Evolutionary conservation across 2,329 filamentous ascomycete genomes (phyloP), one percentile per base, ranked within the genome.

Genomic region (Hawksworthiomyces lignivorus): DNA sequence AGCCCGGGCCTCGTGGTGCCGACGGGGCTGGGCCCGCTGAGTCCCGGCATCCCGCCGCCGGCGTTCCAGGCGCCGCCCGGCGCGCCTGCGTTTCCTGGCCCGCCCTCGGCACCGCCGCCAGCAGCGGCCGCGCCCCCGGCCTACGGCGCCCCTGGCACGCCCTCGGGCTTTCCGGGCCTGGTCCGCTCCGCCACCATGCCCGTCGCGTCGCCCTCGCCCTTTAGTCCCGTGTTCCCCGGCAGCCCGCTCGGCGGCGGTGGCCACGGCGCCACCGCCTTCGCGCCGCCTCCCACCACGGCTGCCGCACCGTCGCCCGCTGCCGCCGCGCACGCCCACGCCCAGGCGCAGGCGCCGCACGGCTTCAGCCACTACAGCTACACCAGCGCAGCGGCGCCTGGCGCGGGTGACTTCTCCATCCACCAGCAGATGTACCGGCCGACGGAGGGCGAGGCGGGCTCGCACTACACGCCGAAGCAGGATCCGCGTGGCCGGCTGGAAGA

Each of bases 391-490:
- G 19, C 53, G 52, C 32, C 51, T 46, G 47, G 50, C 3, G 46
- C 36, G 4, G 19, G 48, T 14, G 73, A 77, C 37, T 84, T 82
- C 45, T 58, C 62, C 7, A 62, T 87, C 31, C 84, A 88, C 53
- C 72, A 78, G 54, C 82, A 87, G 58, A 62, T 78, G 15, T 88
- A 87, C 55, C 63, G 77, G 41, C 84, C 84, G 1, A 82, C 77
- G 5, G 79, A 84, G 57, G 62, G 63, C 5, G 82, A 86, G 58
- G 60, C 64, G 28, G 49, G 50, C 24, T 43, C 48, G n/a, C 64
- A 68, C 27, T 68, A 70, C 30, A 60, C 64, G 46, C 54, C 62
- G 5, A 71, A 69, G 54, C 60, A 60, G 41, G 70, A 75, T 43
- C 54, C 60, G 4, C 59, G 62, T 47, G 73, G 62, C 7, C 75